Evolutionary conservation across 768 basidiomycete species (phyloP), one percentile per base, ranked within the genome.

Genomic region (Panellus pusillus): DNA sequence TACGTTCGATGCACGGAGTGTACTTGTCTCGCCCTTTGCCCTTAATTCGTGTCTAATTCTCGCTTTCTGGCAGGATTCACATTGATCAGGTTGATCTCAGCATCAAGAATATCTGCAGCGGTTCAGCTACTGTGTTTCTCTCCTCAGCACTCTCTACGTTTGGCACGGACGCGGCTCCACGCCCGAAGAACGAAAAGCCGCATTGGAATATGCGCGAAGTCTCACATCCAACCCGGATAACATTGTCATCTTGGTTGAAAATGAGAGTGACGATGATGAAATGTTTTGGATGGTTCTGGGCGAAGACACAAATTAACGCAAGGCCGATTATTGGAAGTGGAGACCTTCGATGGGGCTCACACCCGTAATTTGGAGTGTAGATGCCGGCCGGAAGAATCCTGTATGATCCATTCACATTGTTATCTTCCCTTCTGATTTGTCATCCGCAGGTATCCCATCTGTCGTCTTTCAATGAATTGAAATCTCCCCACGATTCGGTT

Each of bases 251-350:
- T 75, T 92, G 9, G 56, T 68, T 1, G 89, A 93, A 61, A 81
- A 82, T n/a, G 79, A 81, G 61, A 77, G 76, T 47, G 85, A 86
- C 37, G 73, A 76, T 14, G 86, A 91, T 49, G 87, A 91, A 54
- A 83, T 91, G 80, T 91, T 93, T 65, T 91, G 91, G 88, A 84
- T 89, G 82, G 79, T 89, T 35, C 74, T 93, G 3, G 91, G 91
- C n/a, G 81, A 89, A 19, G 77, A 82, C 2, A 48, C 44, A 9
- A 79, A 79, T 2, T 91, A 84, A 64, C 89, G 89, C 3, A 83
- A 79, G 39, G 91, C 91, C 1, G 82, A 92, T 60, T 87, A 92
- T 66, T 93, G 91, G 91, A 79, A 67, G 63, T 93, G 89, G 87
- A 79, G 68, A 20, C 66, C 61, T 15, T 67, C 72, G n/a, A 50